Evolutionary conservation across 208 protist species (phyloP), one percentile per base, ranked within the genome.

Genomic region (Strigomonas oncopelti): DNA sequence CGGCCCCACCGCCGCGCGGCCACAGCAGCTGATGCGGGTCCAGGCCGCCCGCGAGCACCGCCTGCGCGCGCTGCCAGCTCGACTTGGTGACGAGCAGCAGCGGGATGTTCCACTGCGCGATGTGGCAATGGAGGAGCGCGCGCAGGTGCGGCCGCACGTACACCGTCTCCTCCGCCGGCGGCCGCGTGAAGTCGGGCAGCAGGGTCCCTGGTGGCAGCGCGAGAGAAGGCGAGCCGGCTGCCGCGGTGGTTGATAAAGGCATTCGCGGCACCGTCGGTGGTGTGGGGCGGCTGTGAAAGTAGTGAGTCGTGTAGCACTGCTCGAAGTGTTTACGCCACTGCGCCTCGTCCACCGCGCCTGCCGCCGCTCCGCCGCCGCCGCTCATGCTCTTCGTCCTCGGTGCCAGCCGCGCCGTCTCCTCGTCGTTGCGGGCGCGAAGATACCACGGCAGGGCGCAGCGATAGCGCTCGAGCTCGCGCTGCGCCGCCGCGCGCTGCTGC

Each of bases 71-170:
- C n/a, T 61, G 56, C 9, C 60, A 62, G 14, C 82, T 73, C 0
- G 85, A 92, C 55, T 91, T 88, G 11, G 89, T 92, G 38, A 94
- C 89, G 9, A 94, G 61, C 20, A 92, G 46, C 0, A 94, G 16
- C 18, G 85, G 85, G 53, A 94, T 91, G 25, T 77, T 78, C 86
- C 89, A 94, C 66, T 86, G 84, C 31, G 81, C 64, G 14, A 73
- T 68, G 8, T 75, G 61, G 38, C 61, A 55, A 55, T 84, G 81
- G 27, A 94, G 78, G 28, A 87, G 69, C 61, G 75, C 65, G 9
- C 85, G 80, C 28, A 91, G 63, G 8, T 78, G 78, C 13, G 75
- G 86, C 18, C 89, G 85, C 18, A 94, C 77, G 62, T 80, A 91
- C 38, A 94, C 71, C 13, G 82, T 58, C 64, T 94, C 89, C 0